Base-by-base conservation (phyloP, 192 early-diverging fungal species). In the Mortierella antarctica region DNA sequence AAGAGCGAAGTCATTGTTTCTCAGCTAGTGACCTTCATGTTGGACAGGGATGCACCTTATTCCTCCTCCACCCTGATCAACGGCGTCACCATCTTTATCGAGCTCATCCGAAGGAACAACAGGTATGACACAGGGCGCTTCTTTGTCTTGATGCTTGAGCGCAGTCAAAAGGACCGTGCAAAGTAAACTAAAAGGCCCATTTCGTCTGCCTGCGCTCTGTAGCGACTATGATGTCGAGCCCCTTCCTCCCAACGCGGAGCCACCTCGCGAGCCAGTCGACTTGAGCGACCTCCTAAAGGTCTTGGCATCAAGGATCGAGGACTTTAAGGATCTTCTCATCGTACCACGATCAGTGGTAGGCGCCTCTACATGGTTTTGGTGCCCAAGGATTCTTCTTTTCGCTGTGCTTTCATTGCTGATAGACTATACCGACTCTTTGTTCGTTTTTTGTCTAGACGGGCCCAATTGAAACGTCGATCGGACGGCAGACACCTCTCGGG, bases 51-150 rank as follows among this genome's bases (percentile, higher is more conserved):
- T 6, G 95, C 93, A 9, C 92, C 95, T 14, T 87, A 93, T 74
- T 90, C 93, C 18, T 93, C 95, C 1, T 97, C 94, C 13, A 93
- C 95, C n/a, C 88, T 99, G 39, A 95, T 92, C 64, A 98, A 96
- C 81, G 96, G 96, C 72, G 95, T 98, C 42, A 95, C 92, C 59
- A 96, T 99, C 65, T 93, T 99, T 73, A 97, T 99, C 70, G 97
- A 99, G 86, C 87, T 99, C n/a, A 97, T 99, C 83, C 91, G 97
- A 67, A 91, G 96, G 70, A 98, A 98, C 82, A 98, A 96, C 91
- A 93, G 91, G 93, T 94, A 42, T 20, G 15, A 49, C 31, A 17
- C 1, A 10, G 23, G 15, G 10, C 9, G 9, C 18, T 56, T 56
- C 18, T 10, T 20, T 39, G 7, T 57, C 23, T 11, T 21, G 9